Percentiles rank a stretch among this genome's conserved stretches.
Conservation (phyloP, 2,329 filamentous ascomycete species). For the Hortaea sp. region DNA sequence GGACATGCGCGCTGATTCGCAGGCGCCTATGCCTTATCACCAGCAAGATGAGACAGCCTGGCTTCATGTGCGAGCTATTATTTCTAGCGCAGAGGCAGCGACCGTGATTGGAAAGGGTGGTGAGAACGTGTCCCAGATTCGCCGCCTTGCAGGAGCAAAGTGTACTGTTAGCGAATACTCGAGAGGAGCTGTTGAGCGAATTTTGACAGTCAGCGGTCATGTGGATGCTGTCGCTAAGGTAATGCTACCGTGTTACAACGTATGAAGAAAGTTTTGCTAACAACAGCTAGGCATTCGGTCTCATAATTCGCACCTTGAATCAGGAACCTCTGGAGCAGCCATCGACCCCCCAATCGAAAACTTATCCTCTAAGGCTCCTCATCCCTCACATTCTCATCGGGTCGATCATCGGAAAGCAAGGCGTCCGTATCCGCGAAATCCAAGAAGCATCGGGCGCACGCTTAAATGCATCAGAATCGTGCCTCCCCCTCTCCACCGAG, state of each 20-base stretch:
- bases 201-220: slow-evolving; percentile 90
- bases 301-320: slow-evolving; percentile 97
- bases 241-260: background rate
- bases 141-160: slow-evolving; percentile 89
- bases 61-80: slow-evolving; percentile 95
- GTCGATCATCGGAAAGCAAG: slow-evolving; percentile 96
- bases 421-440: slow-evolving; percentile 92
- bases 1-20: slow-evolving; percentile 36
- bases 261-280: slow-evolving; percentile 32
- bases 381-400: slow-evolving; percentile 96
- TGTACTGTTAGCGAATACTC: slow-evolving; percentile 99
- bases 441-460: slow-evolving; percentile 95
- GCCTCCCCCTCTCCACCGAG: slow-evolving; percentile 88
- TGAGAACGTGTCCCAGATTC: slow-evolving; percentile 96
- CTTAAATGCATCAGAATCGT: slow-evolving; percentile 91
- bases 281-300: slow-evolving; percentile 60
- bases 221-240: slow-evolving; percentile 91
- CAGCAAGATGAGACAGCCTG: slow-evolving; percentile 83
- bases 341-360: slow-evolving; percentile 90
- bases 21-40: slow-evolving; percentile 33
- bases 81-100: slow-evolving; percentile 92
- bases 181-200: slow-evolving; percentile 92
- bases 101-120: slow-evolving; percentile 98
- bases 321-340: slow-evolving; percentile 84
- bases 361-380: slow-evolving; percentile 87